Evolutionary conservation across 345 rosid species (phyloP), one percentile per base, ranked within the genome.

Genomic region (Linum trigynum): DNA sequence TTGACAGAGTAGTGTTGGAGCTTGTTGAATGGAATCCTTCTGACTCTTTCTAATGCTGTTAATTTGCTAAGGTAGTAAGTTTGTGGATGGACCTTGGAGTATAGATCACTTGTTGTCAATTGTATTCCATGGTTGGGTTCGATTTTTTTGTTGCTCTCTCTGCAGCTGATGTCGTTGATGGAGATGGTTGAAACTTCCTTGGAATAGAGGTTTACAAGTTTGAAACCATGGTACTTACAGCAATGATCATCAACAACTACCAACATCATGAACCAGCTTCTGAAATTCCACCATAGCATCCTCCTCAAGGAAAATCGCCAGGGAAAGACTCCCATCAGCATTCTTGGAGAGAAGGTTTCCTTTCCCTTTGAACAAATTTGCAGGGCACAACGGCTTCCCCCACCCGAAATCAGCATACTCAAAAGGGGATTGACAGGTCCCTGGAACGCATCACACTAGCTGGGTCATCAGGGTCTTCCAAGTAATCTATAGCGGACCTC

Each of bases 401-500:
- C 40, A 48, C 3, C 69, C 74, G 42, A 59, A 71, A 65, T 71
- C 69, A 15, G 37, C 56, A 4, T 39, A 41, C 3, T 59, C 9
- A 3, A 65, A 71, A 4, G 69, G 70, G 51, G 55, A 16, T 35
- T 23, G 10, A 16, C 6, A 60, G 32, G 7, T 15, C 4, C 11
- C 8, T 3, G 69, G 36, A 2, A 3, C 35, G 41, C 12, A 59
- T 39, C 1, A 10, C 9, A 7, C 15, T 0, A 5, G 39, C 7
- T 4, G 11, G 4, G 11, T 64, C 66, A 36, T 7, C 42, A 2
- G 32, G 2, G 9, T 16, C 17, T 10, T 65, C 66, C 50, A 60
- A 16, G 51, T n/a, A 59, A 37, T 69, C 69, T 11, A 74, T 51
- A 5, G 73, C 73, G 3, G 72, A 69, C 39, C 66, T 69, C 32